A percentile compares a stretch with the other conserved stretches of the same genome.
Conservation (phyloP, 1,139 yeast genomes). For the Candida sp. region DNA sequence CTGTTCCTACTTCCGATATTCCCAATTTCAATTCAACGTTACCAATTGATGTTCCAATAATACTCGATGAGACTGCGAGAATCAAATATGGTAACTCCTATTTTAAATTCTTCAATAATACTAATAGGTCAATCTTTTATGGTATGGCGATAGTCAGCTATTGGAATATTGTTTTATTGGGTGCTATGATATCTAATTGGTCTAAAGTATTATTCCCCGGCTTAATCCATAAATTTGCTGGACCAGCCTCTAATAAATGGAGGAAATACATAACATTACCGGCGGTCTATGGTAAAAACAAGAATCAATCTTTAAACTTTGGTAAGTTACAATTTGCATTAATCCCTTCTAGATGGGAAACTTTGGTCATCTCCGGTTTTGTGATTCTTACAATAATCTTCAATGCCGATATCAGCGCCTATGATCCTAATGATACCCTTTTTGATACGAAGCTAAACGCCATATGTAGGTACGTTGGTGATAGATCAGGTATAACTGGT, state of each 20-base stretch:
- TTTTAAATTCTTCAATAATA: slow-evolving; percentile 38
- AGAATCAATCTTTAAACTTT: slow-evolving; percentile 13
- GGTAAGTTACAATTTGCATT: slow-evolving; percentile 22
- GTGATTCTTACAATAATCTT: slow-evolving; percentile 42
- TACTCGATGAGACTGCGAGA: slow-evolving; percentile 11
- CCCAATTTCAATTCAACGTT: slow-evolving; percentile 17
- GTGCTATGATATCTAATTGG: slow-evolving; percentile 44
- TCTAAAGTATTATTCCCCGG: slow-evolving; percentile 21
- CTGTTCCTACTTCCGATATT: slow-evolving; percentile 16
- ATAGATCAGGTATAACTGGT: slow-evolving; percentile 31
- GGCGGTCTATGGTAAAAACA: slow-evolving; percentile 26
- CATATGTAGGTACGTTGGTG: slow-evolving; percentile 25
- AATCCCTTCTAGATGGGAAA: slow-evolving; percentile 59
- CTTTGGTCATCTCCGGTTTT: slow-evolving; percentile 30
- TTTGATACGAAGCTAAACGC: slow-evolving; percentile 14
- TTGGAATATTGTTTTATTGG: slow-evolving; percentile 42
- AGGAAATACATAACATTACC: slow-evolving; percentile 39
- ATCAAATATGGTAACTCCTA: slow-evolving; percentile 13
- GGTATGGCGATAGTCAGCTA: slow-evolving; percentile 48
- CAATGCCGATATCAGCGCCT: slow-evolving; percentile 17
- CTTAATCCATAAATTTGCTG: slow-evolving; percentile 15
- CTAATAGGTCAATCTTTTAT: slow-evolving; percentile 32
- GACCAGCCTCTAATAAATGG: slow-evolving; percentile 25
- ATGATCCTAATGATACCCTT: slow-evolving; percentile 21
- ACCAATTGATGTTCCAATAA: slow-evolving; percentile 20